phyloP scores from a whole-genome alignment of 1,139 yeast species.

The Sugiyamaella japonica region DNA sequence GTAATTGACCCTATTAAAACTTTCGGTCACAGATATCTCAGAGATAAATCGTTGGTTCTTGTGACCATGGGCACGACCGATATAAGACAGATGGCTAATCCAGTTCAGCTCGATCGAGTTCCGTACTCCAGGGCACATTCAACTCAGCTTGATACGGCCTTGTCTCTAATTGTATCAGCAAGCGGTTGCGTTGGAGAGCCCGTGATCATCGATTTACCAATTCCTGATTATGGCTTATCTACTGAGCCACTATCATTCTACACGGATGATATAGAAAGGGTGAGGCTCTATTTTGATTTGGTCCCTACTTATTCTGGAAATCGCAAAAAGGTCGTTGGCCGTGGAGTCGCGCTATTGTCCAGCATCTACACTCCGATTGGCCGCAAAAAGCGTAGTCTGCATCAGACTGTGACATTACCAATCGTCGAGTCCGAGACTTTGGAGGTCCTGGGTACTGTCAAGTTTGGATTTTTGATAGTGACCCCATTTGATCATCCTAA shows the following conservation, averaged over 20 bases:
- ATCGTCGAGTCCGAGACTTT: slow-evolving; percentile 69
- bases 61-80: slow-evolving; percentile 89
- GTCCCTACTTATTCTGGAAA: slow-evolving; percentile 83
- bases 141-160: slow-evolving; percentile 85
- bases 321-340: slow-evolving; percentile 61
- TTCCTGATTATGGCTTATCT: slow-evolving; percentile 76
- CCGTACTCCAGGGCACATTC: slow-evolving; percentile 73
- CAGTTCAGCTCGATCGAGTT: slow-evolving; percentile 71
- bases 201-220: slow-evolving; percentile 72
- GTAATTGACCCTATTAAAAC: slow-evolving; percentile 52
- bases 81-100: slow-evolving; percentile 56
- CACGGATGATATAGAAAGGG: slow-evolving; percentile 50
- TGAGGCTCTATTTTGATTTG: slow-evolving; percentile 75
- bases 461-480: slow-evolving; percentile 73
- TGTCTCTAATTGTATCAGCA: slow-evolving; percentile 68
- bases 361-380: slow-evolving; percentile 72
- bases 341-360: slow-evolving; percentile 78
- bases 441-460: slow-evolving; percentile 73
- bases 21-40: slow-evolving; percentile 79
- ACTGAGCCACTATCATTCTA: slow-evolving; percentile 83
- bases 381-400: slow-evolving; percentile 62
- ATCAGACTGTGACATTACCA: slow-evolving; percentile 71
- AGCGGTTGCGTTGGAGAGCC: slow-evolving; percentile 57
- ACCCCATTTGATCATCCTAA: slow-evolving; percentile 73
- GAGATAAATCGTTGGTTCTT: slow-evolving; percentile 63